phyloP scores from a whole-genome alignment of 495 filamentous ascomycete genomes.

The Hyaloscypha bicolor region DNA sequence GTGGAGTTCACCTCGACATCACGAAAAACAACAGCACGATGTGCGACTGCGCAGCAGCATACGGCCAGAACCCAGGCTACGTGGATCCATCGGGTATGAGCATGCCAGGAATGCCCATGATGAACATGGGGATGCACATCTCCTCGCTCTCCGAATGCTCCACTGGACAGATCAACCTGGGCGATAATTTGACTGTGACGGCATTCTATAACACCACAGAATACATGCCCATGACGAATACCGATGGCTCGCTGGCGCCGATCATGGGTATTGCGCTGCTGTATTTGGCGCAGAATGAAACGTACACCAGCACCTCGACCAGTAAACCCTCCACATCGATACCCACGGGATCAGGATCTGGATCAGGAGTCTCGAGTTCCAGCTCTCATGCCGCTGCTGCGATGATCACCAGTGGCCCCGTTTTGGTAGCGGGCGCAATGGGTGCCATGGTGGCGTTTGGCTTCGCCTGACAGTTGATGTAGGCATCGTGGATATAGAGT shows the following conservation, averaged over 20 bases:
- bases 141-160: slow-evolving; percentile 6
- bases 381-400: slow-evolving; percentile 1
- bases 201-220: slow-evolving; percentile 13
- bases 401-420: not conserved
- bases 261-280: slow-evolving; percentile 17
- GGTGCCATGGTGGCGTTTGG: slow-evolving; percentile 3
- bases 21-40: not conserved
- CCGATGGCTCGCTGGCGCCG: slow-evolving; percentile 7
- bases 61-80: slow-evolving; percentile 11
- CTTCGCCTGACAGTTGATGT: not conserved
- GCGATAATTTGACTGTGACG: slow-evolving; percentile 4
- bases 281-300: slow-evolving; percentile 10
- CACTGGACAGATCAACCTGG: slow-evolving; percentile 7
- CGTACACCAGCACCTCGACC: slow-evolving; percentile 1
- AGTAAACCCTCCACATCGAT: not conserved
- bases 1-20: slow-evolving; percentile 2
- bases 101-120: slow-evolving; percentile 17
- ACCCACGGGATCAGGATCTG: not conserved
- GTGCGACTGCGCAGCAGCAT: slow-evolving; percentile 3
- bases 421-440: slow-evolving; percentile 3
- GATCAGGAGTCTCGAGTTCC: not conserved
- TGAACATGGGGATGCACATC: slow-evolving; percentile 12
- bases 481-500: not conserved
- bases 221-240: slow-evolving; percentile 17
- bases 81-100: slow-evolving; percentile 1